A percentile compares a stretch with the other conserved stretches of the same genome.
Conservation (phyloP, 805 yeast species). For the Isabelozyma pseudorhagii region DNA sequence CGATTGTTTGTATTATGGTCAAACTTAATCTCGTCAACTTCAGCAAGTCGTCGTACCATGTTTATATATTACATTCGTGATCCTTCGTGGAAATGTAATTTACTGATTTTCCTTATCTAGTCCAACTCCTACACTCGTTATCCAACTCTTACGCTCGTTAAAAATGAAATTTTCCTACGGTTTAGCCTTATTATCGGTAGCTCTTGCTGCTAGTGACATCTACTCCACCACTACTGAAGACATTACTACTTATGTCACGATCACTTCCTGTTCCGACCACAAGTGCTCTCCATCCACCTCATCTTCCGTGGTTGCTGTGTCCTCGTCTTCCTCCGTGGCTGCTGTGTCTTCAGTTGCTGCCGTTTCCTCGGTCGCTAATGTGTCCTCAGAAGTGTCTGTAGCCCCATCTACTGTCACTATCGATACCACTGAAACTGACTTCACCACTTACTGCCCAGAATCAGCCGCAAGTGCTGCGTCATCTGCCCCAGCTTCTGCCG, state of each 20-base stretch:
- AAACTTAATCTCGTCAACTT: neutral
- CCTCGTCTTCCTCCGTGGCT: constrained; percentile 8
- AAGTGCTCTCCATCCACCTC: neutral
- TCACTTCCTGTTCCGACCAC: constrained; percentile 2
- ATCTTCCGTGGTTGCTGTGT: neutral
- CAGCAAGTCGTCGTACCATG: neutral
- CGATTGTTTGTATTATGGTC: neutral
- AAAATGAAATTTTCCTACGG: neutral
- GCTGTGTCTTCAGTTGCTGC: constrained; percentile 21
- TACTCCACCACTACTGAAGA: neutral
- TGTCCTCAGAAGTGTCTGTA: constrained; percentile 1
- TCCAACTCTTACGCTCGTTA: constrained; percentile 1
- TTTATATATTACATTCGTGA: too few relatives aligned
- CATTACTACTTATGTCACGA: neutral
- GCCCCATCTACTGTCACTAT: constrained; percentile 1
- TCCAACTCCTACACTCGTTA: neutral
- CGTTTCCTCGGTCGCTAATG: neutral
- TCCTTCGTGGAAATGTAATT: too few relatives aligned
- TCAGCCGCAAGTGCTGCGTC: constrained; percentile 5
- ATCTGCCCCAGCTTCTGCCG: constrained; percentile 3
- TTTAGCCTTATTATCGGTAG: neutral
- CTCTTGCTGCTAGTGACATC: neutral
- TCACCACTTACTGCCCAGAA: constrained; percentile 15
- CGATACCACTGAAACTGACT: constrained; percentile 4
- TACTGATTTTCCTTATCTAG: neutral